Evolutionary conservation across 2,329 filamentous ascomycete genomes (phyloP).

Genomic region (Colletotrichum sp.): DNA sequence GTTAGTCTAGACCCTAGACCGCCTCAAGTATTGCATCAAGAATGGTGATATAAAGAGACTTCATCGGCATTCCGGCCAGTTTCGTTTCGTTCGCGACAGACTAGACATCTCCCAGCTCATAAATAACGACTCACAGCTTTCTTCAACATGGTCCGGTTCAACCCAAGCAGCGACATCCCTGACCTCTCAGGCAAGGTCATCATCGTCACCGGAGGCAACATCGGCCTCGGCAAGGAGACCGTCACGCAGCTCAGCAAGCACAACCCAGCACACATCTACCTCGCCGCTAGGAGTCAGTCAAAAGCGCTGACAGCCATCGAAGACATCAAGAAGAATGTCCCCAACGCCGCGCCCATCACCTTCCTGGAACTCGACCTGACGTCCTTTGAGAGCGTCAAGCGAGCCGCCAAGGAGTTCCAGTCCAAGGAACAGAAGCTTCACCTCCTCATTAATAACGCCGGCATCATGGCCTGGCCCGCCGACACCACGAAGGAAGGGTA

Average conservation of each 20-base stretch:
- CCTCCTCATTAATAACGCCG: constrained; percentile 52
- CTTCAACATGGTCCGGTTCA: constrained; percentile 4
- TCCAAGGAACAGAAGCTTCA: constrained; percentile 40
- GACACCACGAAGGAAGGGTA: constrained; percentile 49
- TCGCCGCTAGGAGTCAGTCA: constrained; percentile 20
- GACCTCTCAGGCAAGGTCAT: constrained; percentile 31
- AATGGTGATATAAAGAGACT: not conserved
- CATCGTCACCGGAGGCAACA: constrained; percentile 28
- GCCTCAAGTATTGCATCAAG: not conserved
- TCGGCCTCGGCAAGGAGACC: constrained; percentile 29
- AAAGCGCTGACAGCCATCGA: constrained; percentile 39
- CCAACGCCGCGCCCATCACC: constrained; percentile 22
- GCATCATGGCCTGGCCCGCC: constrained; percentile 43
- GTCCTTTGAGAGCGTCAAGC: constrained; percentile 46
- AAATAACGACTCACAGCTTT: not conserved
- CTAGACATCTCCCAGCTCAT: not conserved
- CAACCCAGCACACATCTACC: constrained; percentile 20
- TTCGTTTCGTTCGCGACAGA: not conserved
- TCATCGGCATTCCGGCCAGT: not conserved
- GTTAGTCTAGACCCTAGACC: not conserved
- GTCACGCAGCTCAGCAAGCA: constrained; percentile 16
- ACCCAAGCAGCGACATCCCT: constrained; percentile 12
- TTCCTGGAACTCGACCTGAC: constrained; percentile 49
- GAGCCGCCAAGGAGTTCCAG: constrained; percentile 42
- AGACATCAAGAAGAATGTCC: constrained; percentile 35